phyloP scores from a whole-genome alignment of 1,139 yeast species.

The Candida tropicalis region DNA sequence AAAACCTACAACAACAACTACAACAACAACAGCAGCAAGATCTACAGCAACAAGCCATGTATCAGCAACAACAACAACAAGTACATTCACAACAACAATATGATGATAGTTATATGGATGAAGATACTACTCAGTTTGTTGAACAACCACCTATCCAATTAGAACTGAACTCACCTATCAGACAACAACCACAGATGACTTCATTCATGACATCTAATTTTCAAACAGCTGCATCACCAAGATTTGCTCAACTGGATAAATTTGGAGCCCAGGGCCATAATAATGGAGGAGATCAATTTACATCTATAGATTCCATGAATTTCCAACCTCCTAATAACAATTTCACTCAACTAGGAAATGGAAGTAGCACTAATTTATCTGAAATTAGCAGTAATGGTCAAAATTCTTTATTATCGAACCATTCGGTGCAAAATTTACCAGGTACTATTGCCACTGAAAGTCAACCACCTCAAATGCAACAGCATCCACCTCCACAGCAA shows the following conservation, averaged over 20 bases:
- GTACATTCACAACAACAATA: slow-evolving; percentile 12
- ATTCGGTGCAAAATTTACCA: slow-evolving; percentile 16
- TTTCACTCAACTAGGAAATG: slow-evolving; percentile 48
- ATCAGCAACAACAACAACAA: slow-evolving; percentile 15
- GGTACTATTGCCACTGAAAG: slow-evolving; percentile 19
- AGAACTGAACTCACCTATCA: slow-evolving; percentile 21
- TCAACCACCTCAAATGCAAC: slow-evolving; percentile 22
- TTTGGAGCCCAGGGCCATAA: slow-evolving; percentile 16
- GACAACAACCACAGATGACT: slow-evolving; percentile 19
- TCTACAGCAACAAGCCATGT: slow-evolving; percentile 16
- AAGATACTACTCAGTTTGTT: slow-evolving; percentile 31
- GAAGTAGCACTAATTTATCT: slow-evolving; percentile 43
- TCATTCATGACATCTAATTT: slow-evolving; percentile 11
- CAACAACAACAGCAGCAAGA: slow-evolving; percentile 17
- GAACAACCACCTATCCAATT: slow-evolving; percentile 21
- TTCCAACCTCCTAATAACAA: slow-evolving; percentile 45
- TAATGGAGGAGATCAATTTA: slow-evolving; percentile 27
- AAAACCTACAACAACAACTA: slow-evolving; percentile 18
- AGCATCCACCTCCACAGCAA: slow-evolving; percentile 11
- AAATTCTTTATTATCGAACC: slow-evolving; percentile 29
- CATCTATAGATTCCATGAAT: slow-evolving; percentile 40
- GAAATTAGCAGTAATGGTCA: slow-evolving; percentile 32
- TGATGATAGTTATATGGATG: slow-evolving; percentile 47
- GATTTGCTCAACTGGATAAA: slow-evolving; percentile 14
- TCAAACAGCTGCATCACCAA: slow-evolving; percentile 14